These are phyloP conservation scores for Nectriaceae sp. DNA, from an alignment of 2,329 filamentous ascomycete species.

Conservation along the genomic window DNA sequence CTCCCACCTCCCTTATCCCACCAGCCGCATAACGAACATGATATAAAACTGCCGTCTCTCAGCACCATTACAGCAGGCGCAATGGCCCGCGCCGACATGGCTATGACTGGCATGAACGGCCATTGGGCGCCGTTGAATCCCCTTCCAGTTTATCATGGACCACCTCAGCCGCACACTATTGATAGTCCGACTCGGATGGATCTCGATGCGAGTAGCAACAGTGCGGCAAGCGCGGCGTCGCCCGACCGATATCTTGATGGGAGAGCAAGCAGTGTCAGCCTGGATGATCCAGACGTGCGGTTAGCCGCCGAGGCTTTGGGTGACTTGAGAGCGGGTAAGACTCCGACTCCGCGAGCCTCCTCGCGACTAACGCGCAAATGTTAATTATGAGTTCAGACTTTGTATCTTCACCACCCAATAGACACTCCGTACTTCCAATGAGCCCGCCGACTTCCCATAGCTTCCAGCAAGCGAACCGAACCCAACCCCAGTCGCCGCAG, in stretches of 20 bases:
- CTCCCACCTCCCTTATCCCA: slow-evolving; percentile 25
- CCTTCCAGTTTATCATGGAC: slow-evolving; percentile 44
- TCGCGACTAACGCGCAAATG: slow-evolving; percentile 7
- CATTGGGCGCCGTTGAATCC: slow-evolving; percentile 53
- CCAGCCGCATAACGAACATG: slow-evolving; percentile 27
- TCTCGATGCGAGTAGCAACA: slow-evolving; percentile 44
- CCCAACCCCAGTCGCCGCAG: slow-evolving; percentile 42
- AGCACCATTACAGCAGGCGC: slow-evolving; percentile 32
- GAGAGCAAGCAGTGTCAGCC: slow-evolving; percentile 52
- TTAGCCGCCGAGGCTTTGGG: slow-evolving; percentile 76
- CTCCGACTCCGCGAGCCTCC: not conserved
- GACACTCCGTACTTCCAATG: slow-evolving; percentile 43
- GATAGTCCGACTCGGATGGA: slow-evolving; percentile 53
- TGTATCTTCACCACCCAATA: slow-evolving; percentile 61
- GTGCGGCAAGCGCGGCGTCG: slow-evolving; percentile 44
- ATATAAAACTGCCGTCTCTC: slow-evolving; percentile 37
- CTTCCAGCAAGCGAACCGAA: slow-evolving; percentile 25
- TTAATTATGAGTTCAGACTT: slow-evolving; percentile 53
- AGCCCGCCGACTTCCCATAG: slow-evolving; percentile 37
- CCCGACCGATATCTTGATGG: slow-evolving; percentile 48
- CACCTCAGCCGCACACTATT: slow-evolving; percentile 27
- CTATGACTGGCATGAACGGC: slow-evolving; percentile 21
- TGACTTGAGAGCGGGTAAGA: slow-evolving; percentile 69
- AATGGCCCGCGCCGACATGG: slow-evolving; percentile 17
- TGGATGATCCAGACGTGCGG: slow-evolving; percentile 68